phyloP scores from a whole-genome alignment of 768 basidiomycete genomes.

The Paxillus involutus region DNA sequence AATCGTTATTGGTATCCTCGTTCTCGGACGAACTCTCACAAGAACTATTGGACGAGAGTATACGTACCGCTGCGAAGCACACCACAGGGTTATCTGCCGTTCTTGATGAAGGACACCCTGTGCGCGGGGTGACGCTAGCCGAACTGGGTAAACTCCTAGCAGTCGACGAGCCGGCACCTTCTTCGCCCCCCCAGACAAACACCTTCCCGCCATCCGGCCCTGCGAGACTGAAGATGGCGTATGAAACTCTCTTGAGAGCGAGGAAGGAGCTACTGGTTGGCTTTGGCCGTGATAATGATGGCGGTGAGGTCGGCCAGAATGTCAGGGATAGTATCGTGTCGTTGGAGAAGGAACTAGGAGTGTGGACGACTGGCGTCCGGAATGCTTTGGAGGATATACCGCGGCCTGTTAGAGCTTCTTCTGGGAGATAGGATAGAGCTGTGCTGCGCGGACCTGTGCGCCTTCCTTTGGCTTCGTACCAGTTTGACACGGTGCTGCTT shows the following conservation, averaged over 20 bases:
- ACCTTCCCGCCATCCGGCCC: slow-evolving; percentile 70
- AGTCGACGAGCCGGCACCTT: slow-evolving; percentile 68
- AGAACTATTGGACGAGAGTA: slow-evolving; percentile 58
- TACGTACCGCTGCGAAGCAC: slow-evolving; percentile 56
- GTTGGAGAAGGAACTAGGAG: slow-evolving; percentile 70
- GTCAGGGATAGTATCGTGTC: slow-evolving; percentile 58
- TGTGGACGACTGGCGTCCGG: slow-evolving; percentile 64
- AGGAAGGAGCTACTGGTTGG: slow-evolving; percentile 61
- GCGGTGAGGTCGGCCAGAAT: slow-evolving; percentile 67
- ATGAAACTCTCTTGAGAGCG: slow-evolving; percentile 63
- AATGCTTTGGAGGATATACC: slow-evolving; percentile 50
- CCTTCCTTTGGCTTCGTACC: no score
- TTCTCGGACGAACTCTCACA: slow-evolving; percentile 43
- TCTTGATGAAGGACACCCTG: slow-evolving; percentile 69
- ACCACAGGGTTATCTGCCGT: slow-evolving; percentile 52
- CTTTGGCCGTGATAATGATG: slow-evolving; percentile 69
- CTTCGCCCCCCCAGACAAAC: slow-evolving; percentile 12
- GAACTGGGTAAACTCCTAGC: slow-evolving; percentile 82
- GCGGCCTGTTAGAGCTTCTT: background rate
- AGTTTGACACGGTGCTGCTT: no score
- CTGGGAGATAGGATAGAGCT: background rate
- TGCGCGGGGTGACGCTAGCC: slow-evolving; percentile 69
- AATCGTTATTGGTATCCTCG: slow-evolving; percentile 60
- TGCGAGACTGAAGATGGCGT: slow-evolving; percentile 59
- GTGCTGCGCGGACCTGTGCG: background rate